Base-by-base conservation (phyloP, 2,329 filamentous ascomycete species). In the Colletotrichum eleusines region DNA sequence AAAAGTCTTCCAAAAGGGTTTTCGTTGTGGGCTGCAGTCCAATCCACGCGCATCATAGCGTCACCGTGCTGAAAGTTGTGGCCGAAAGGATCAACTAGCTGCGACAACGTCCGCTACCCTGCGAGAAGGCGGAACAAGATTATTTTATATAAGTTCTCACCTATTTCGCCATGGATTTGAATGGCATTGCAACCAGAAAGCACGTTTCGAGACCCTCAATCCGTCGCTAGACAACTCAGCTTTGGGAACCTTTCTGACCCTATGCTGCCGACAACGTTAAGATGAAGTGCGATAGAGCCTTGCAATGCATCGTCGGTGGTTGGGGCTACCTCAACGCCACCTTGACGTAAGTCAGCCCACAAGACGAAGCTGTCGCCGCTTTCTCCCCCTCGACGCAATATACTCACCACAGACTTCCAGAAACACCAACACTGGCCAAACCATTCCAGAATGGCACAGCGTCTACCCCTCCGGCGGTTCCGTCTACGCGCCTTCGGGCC, bases 401-500 rank as follows among this genome's bases (percentile, higher is more conserved):
- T n/a, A 33, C 5, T 66, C 14, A 57, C 33, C 31, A 33, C n/a
- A n/a, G n/a, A 0, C 1, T 31, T 18, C 12, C 63, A 70, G 48
- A 0, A 42, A 62, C 55, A 55, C 62, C 18, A 57, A 4, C 55
- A 44, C 63, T 8, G 55, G 62, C n/a, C 40, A 60, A 8, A 26
- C 62, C 28, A 61, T 70, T 50, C 50, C 62, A 14, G 62, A 70
- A 42, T 70, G 55, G 67, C 67, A 70, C 50, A 61, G 67, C 63
- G 11, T 60, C 20, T 66, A 51, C 62, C 62, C 67, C 11, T 70
- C 63, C 16, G 67, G 62, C n/a, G 40, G 35, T 28, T 48, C 62
- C 1, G 51, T 61, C 46, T 66, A 61, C 48, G 18, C 67, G 5
- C 38, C 62, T 5, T 55, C 62, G 1, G 67, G 67, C 6, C 57